Conservation (phyloP, 2,329 filamentous ascomycete genomes). For the Dactylellina sp. region DNA sequence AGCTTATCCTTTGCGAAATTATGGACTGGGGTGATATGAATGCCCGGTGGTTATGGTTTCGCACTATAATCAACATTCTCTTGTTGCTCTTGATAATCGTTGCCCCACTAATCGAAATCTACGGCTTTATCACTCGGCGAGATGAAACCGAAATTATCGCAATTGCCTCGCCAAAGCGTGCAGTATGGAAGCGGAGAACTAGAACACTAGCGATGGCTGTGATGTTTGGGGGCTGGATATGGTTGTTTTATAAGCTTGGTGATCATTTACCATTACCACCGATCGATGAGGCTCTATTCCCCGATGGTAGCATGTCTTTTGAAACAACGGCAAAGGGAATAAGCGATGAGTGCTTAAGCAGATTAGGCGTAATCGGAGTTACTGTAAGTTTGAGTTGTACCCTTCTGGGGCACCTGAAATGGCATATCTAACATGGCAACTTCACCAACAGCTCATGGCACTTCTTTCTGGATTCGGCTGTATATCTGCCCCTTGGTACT, state of each 20-base stretch:
- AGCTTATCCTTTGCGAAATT: constrained; percentile 86
- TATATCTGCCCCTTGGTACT: constrained; percentile 88
- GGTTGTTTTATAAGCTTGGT: constrained; percentile 81
- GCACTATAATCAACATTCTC: constrained; percentile 76
- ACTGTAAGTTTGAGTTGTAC: constrained; percentile 58
- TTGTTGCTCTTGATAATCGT: constrained; percentile 78
- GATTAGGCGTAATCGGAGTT: constrained; percentile 81
- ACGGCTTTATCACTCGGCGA: constrained; percentile 70
- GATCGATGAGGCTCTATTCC: constrained; percentile 62
- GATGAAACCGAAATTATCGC: constrained; percentile 24
- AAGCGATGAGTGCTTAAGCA: constrained; percentile 70
- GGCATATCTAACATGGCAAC: constrained; percentile 8
- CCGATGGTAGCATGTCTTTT: constrained; percentile 36
- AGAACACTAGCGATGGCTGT: constrained; percentile 78
- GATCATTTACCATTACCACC: constrained; percentile 71
- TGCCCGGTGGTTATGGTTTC: constrained; percentile 76
- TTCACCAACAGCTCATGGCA: constrained; percentile 76
- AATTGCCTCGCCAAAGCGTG: constrained; percentile 67
- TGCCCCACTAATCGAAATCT: constrained; percentile 82
- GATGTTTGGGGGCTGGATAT: constrained; percentile 77
- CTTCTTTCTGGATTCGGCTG: constrained; percentile 88
- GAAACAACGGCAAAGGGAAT: constrained; percentile 62
- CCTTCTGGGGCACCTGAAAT: no score
- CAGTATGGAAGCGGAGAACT: constrained; percentile 74
- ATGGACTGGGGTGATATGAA: constrained; percentile 77